These are phyloP conservation scores for Trichophyton equinum DNA, from an alignment of 2,329 filamentous ascomycete genomes.

Conservation along the genomic window DNA sequence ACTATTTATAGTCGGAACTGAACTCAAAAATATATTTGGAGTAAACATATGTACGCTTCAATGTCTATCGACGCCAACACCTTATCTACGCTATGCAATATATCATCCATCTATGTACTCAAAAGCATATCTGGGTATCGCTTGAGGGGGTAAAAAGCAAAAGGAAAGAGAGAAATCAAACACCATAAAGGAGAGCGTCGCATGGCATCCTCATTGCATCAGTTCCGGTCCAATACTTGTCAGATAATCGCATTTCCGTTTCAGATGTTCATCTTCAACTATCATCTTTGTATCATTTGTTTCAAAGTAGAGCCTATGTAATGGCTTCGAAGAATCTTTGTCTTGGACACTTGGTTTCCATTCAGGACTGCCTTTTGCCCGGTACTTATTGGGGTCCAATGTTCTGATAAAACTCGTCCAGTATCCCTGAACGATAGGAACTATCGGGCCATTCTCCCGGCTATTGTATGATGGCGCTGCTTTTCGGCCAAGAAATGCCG, in stretches of 20 bases:
- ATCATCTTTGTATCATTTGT: conserved; percentile 39
- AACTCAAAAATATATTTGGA: background rate
- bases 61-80: background rate
- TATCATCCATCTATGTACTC: background rate
- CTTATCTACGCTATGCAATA: background rate
- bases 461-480: conserved; percentile 43
- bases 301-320: conserved; percentile 32
- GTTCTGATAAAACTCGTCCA: conserved; percentile 61
- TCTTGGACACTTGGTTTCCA: conserved; percentile 39
- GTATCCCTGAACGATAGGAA: conserved; percentile 54
- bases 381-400: conserved; percentile 51
- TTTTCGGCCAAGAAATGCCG: conserved; percentile 38
- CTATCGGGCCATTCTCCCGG: conserved; percentile 42
- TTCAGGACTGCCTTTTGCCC: conserved; percentile 34
- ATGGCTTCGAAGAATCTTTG: conserved; percentile 15
- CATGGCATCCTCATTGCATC: conserved; percentile 30
- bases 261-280: conserved; percentile 28
- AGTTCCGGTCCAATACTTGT: conserved; percentile 37
- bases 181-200: background rate
- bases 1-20: background rate
- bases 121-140: background rate
- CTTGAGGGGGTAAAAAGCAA: background rate
- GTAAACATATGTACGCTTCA: background rate
- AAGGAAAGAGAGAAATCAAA: background rate
- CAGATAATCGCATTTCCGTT: conserved; percentile 39